Evolutionary conservation across 2,329 filamentous ascomycete genomes (phyloP).

Genomic region (Trichoderma brevicompactum): DNA sequence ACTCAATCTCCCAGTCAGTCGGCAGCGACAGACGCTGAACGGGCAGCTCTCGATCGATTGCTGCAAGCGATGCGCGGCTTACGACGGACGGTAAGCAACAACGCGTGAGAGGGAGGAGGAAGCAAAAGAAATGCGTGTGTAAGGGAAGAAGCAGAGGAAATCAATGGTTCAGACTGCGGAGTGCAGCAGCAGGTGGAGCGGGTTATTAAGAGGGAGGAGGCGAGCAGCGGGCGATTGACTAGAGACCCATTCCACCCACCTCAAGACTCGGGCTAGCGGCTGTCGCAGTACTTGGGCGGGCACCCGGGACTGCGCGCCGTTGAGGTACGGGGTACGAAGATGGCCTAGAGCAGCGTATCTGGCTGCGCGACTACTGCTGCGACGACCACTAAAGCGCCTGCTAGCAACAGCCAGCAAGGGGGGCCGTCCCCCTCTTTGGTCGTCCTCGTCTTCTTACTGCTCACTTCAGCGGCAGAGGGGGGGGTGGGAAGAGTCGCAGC

Average conservation of each 20-base stretch:
- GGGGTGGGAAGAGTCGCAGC: neutral
- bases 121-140: neutral
- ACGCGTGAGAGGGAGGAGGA: slow-evolving; percentile 8
- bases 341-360: neutral
- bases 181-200: slow-evolving; percentile 28
- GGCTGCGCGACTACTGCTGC: too few relatives aligned
- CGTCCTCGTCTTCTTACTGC: too few relatives aligned
- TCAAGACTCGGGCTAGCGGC: slow-evolving; percentile 1
- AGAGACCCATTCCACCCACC: slow-evolving; percentile 15
- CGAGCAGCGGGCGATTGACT: neutral
- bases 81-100: slow-evolving; percentile 11
- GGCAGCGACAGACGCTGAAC: slow-evolving; percentile 1
- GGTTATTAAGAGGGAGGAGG: slow-evolving; percentile 25
- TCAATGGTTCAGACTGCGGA: slow-evolving; percentile 27
- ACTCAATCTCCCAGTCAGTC: neutral
- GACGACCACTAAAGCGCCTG: too few relatives aligned
- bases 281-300: neutral
- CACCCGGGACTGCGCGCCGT: neutral
- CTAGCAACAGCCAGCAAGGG: neutral
- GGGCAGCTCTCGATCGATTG: neutral
- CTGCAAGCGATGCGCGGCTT: slow-evolving; percentile 16
- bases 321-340: slow-evolving; percentile 14
- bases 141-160: neutral
- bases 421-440: too few relatives aligned
- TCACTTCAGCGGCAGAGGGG: neutral